These are phyloP conservation scores for Aspergillus diversus DNA, from an alignment of 495 filamentous ascomycete species.

Conservation along the genomic window DNA sequence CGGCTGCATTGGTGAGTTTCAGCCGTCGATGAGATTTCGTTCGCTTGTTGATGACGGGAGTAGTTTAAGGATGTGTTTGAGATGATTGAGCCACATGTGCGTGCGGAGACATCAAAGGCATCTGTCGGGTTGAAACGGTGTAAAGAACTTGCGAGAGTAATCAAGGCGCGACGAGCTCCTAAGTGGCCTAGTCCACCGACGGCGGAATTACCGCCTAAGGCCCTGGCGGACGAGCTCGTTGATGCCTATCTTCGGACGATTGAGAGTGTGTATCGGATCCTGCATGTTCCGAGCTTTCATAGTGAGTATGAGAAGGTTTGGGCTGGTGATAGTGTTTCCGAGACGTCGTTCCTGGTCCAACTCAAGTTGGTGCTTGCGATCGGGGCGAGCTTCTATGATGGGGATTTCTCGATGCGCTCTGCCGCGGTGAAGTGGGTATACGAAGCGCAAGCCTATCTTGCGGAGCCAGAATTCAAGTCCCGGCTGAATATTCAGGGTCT, in stretches of 20 bases:
- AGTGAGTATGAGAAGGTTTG: slow-evolving; percentile 39
- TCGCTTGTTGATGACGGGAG: background rate
- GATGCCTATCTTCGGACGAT: slow-evolving; percentile 46
- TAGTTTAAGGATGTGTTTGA: slow-evolving; percentile 48
- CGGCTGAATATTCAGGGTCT: slow-evolving; percentile 47
- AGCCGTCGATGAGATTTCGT: too few species aligned
- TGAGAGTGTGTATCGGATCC: slow-evolving; percentile 55
- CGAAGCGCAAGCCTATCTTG: slow-evolving; percentile 56
- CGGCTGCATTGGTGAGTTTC: slow-evolving; percentile 37
- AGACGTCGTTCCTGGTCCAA: slow-evolving; percentile 40
- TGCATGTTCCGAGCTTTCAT: slow-evolving; percentile 62
- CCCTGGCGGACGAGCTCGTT: slow-evolving; percentile 44
- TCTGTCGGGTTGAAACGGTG: slow-evolving; percentile 42
- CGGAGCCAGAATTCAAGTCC: slow-evolving; percentile 53
- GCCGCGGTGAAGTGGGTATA: slow-evolving; percentile 54
- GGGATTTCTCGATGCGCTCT: slow-evolving; percentile 36
- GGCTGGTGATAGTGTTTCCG: slow-evolving; percentile 28
- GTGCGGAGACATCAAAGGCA: slow-evolving; percentile 42
- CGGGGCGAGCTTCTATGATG: slow-evolving; percentile 47
- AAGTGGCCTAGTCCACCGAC: slow-evolving; percentile 44
- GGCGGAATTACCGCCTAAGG: slow-evolving; percentile 46
- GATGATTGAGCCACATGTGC: slow-evolving; percentile 43
- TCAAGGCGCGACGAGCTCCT: slow-evolving; percentile 48
- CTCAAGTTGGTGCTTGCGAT: slow-evolving; percentile 57
- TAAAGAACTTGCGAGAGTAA: slow-evolving; percentile 49